Conservation (phyloP, 2,329 filamentous ascomycete genomes). For the Alternaria sp. region DNA sequence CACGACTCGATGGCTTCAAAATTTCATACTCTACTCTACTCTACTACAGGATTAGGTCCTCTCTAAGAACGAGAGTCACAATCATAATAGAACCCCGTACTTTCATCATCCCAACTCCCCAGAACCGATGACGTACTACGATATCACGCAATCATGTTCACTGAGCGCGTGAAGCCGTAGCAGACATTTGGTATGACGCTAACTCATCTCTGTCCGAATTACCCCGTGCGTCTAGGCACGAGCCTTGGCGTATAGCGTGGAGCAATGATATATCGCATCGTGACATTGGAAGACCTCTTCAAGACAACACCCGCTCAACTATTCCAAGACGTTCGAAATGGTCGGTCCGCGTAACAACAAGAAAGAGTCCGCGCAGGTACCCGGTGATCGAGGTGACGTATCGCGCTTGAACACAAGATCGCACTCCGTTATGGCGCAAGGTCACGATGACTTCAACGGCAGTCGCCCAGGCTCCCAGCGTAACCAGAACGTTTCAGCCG, state of each 20-base stretch:
- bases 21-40: not conserved
- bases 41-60: not conserved
- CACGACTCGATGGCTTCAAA: not conserved
- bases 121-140: not conserved
- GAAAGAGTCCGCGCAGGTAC: not conserved
- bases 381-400: not conserved
- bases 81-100: not conserved
- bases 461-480: not conserved
- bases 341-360: not conserved
- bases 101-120: not conserved
- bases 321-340: not conserved
- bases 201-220: not conserved
- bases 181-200: not conserved
- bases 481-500: not conserved
- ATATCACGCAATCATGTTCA: not conserved
- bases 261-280: conserved; percentile 4
- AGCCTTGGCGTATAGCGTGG: conserved; percentile 34
- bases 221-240: not conserved
- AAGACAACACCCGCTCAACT: not conserved
- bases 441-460: not conserved
- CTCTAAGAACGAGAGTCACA: not conserved
- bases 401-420: not conserved
- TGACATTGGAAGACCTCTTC: not conserved
- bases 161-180: not conserved
- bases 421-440: not conserved